phyloP scores from a whole-genome alignment of 768 basidiomycete genomes.

The Leucosporidium creatinivorum region DNA sequence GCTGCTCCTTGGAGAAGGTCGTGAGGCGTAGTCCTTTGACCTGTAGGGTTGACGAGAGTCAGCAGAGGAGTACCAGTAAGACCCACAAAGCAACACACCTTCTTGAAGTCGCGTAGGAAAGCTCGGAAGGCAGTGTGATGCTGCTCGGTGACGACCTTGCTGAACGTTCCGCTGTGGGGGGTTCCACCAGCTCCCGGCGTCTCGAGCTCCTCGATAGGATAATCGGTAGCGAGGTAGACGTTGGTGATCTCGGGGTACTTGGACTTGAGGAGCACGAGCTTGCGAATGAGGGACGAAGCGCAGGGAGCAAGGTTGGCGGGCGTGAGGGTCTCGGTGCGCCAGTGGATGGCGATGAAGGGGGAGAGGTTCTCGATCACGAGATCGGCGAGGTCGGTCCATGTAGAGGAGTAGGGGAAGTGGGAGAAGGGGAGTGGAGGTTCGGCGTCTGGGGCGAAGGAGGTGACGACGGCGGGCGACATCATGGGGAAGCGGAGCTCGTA shows the following conservation, averaged over 20 bases:
- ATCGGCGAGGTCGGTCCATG: constrained; percentile 46
- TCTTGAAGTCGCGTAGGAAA: constrained; percentile 47
- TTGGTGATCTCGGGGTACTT: constrained; percentile 40
- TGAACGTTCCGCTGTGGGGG: constrained; percentile 49
- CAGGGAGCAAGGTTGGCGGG: constrained; percentile 48
- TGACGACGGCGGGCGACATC: constrained; percentile 39
- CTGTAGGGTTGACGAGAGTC: constrained; percentile 38
- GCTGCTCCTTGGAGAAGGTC: constrained; percentile 45
- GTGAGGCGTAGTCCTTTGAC: constrained; percentile 47
- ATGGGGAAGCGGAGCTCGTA: constrained; percentile 52
- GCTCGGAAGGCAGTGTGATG: constrained; percentile 50
- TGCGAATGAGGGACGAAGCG: constrained; percentile 49
- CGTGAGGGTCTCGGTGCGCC: constrained; percentile 54
- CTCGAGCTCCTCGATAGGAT: constrained; percentile 43
- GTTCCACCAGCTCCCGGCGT: constrained; percentile 27
- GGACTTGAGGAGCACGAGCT: constrained; percentile 41
- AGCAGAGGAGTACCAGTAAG: not conserved
- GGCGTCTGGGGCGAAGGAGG: not conserved
- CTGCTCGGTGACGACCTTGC: constrained; percentile 43
- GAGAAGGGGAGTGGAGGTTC: constrained; percentile 16
- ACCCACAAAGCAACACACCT: not conserved
- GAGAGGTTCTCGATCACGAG: constrained; percentile 41
- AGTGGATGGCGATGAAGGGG: constrained; percentile 53
- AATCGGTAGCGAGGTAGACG: constrained; percentile 57
- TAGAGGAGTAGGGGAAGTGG: constrained; percentile 47